These are phyloP conservation scores for Sergeia podlipaevii DNA, from an alignment of 208 protist genomes.

Conservation along the genomic window DNA sequence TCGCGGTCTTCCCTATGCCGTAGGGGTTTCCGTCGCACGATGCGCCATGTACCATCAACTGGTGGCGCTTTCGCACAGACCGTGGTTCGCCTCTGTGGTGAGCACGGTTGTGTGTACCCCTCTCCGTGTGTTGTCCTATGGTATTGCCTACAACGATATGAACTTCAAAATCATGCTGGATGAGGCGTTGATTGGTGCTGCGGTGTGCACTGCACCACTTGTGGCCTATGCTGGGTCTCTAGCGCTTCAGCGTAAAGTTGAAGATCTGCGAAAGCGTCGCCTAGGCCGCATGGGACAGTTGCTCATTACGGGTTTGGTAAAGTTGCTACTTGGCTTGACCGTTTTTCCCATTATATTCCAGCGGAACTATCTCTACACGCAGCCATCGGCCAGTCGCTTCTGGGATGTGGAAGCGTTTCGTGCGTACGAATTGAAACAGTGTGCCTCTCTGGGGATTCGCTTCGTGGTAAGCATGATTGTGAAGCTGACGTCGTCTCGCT, in stretches of 20 bases:
- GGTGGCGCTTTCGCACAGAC: conserved; percentile 15
- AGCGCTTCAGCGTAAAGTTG: conserved; percentile 29
- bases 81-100: conserved; percentile 29
- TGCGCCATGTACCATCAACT: conserved; percentile 65
- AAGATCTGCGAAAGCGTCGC: conserved; percentile 22
- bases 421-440: conserved; percentile 56
- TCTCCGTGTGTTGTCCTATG: conserved; percentile 62
- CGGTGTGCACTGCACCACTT: conserved; percentile 34
- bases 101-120: conserved; percentile 38
- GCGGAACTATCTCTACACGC: conserved; percentile 46
- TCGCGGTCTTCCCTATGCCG: conserved; percentile 26
- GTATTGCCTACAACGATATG: conserved; percentile 44
- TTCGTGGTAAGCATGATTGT: conserved; percentile 30
- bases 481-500: conserved; percentile 25
- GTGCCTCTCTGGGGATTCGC: conserved; percentile 46
- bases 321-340: conserved; percentile 48
- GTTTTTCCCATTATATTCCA: conserved; percentile 67
- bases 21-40: conserved; percentile 29
- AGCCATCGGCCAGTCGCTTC: conserved; percentile 33
- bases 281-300: conserved; percentile 25
- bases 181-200: conserved; percentile 47
- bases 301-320: conserved; percentile 36
- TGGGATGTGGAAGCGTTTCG: conserved; percentile 41
- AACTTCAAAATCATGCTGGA: conserved; percentile 69
- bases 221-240: conserved; percentile 31